Evolutionary conservation across 208 protist species (phyloP).

Genomic region (Wallacemonas rigidus): DNA sequence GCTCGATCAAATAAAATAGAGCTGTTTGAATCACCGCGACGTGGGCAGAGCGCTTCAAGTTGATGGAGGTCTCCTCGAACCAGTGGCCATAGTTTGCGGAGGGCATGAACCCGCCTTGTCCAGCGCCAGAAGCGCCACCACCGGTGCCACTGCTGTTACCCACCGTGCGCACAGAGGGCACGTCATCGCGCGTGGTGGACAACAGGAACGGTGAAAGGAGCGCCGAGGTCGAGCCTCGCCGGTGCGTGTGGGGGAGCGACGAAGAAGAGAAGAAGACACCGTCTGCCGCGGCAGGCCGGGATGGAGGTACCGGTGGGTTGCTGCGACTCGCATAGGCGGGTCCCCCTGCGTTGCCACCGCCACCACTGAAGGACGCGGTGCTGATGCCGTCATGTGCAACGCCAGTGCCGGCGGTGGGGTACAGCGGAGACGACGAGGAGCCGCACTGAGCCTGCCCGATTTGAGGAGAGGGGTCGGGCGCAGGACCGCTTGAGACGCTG

Average conservation of each 20-base stretch:
- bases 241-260: background rate
- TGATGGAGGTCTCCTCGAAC: constrained; percentile 18
- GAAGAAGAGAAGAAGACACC: constrained; percentile 17
- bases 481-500: background rate
- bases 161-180: background rate
- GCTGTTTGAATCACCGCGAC: constrained; percentile 25
- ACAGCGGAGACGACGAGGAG: no score
- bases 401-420: no score
- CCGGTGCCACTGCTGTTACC: background rate
- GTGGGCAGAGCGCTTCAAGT: constrained; percentile 27
- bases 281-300: background rate
- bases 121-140: background rate
- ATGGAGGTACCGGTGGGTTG: background rate
- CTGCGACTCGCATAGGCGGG: background rate
- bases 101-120: background rate
- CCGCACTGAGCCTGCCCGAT: no score
- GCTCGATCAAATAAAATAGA: constrained; percentile 31
- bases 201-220: constrained; percentile 4
- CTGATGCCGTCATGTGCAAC: background rate
- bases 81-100: background rate
- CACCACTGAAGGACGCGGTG: background rate
- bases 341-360: background rate
- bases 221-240: background rate
- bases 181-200: background rate
- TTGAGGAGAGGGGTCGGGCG: no score